Base-by-base conservation (phyloP, 495 filamentous ascomycete genomes). In the Parachaetomium inaequale region DNA sequence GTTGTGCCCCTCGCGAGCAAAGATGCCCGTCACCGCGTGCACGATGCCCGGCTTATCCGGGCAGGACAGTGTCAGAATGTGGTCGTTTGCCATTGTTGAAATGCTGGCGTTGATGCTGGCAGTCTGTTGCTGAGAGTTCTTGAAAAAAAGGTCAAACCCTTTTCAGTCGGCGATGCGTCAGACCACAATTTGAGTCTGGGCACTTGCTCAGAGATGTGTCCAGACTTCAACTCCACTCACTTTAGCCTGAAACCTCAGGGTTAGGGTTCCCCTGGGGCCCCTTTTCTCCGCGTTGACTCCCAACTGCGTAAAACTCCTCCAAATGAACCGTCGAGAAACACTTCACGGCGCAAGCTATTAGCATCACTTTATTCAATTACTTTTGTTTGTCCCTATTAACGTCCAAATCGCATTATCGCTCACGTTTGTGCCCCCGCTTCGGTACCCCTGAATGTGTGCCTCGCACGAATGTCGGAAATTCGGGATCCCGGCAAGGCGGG, bases 21-120 rank as follows among this genome's bases (percentile, higher is more conserved):
- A 80, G 69, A 89, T 81, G 21, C 84, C 86, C 15, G 88, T 90
- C 54, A 91, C 87, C 43, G 87, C 87, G 71, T 89, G 85, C 46
- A 91, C 87, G 69, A 91, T 90, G 66, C 88, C 88, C 46, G 87
- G 79, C 71, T 85, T 84, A 74, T 91, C 87, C 47, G 87, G 87
- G 73, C 87, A 89, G 36, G 87, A 89, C 55, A 91, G 78, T 31
- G 87, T 91, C 53, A 91, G 82, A 74, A 88, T 86, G 76, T 87
- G 87, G 72, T 86, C 82, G 61, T 74, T 69, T 53, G 71, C 61
- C 69, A 72, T 73, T 72, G 62, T 65, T 68, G 56, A 67, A 65
- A 66, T 66, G 55, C 46, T 55, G 38, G 2, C 34, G 58, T 26
- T 25, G 25, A 38, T 31, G 34, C 31, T n/a, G 42, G 51, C 21